Percentiles rank a stretch among this genome's conserved stretches.
phyloP scores from a whole-genome alignment of 768 basidiomycete genomes.

The Cyclocybe aegerita region DNA sequence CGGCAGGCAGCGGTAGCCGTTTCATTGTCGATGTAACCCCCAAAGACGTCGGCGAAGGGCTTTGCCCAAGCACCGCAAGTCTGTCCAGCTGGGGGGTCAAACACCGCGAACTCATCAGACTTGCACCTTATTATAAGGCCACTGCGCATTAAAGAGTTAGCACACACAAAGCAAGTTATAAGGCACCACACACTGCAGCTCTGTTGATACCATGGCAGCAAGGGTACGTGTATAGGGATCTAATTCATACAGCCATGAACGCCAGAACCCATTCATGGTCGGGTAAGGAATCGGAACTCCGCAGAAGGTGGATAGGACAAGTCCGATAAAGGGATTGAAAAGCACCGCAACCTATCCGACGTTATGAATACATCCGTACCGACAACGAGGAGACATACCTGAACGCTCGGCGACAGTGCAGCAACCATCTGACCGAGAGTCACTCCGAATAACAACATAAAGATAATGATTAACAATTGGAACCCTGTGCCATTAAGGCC shows the following conservation, averaged over 20 bases:
- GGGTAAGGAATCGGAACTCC: constrained; percentile 79
- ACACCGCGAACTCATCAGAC: constrained; percentile 65
- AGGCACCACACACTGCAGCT: constrained; percentile 54
- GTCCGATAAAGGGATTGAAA: constrained; percentile 73
- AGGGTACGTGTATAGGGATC: constrained; percentile 71
- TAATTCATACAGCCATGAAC: constrained; percentile 75
- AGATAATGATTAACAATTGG: constrained; percentile 66
- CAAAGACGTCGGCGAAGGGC: constrained; percentile 58
- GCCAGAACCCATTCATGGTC: constrained; percentile 65
- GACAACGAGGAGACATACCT: constrained; percentile 30
- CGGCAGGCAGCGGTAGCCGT: constrained; percentile 59
- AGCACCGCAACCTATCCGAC: constrained; percentile 63
- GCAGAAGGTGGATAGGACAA: constrained; percentile 71
- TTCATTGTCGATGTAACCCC: constrained; percentile 76
- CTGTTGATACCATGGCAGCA: constrained; percentile 74
- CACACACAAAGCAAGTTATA: not conserved
- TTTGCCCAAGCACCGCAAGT: constrained; percentile 71
- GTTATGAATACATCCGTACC: constrained; percentile 21
- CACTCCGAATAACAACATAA: constrained; percentile 67
- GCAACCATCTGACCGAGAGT: constrained; percentile 74
- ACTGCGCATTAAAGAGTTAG: constrained; percentile 28
- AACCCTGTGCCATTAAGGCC: constrained; percentile 68
- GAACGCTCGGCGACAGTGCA: constrained; percentile 73
- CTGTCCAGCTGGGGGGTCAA: constrained; percentile 73
- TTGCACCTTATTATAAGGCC: constrained; percentile 66